These are phyloP conservation scores for Backusella macrospora DNA, from an alignment of 192 early-diverging fungal genomes.

Conservation along the genomic window DNA sequence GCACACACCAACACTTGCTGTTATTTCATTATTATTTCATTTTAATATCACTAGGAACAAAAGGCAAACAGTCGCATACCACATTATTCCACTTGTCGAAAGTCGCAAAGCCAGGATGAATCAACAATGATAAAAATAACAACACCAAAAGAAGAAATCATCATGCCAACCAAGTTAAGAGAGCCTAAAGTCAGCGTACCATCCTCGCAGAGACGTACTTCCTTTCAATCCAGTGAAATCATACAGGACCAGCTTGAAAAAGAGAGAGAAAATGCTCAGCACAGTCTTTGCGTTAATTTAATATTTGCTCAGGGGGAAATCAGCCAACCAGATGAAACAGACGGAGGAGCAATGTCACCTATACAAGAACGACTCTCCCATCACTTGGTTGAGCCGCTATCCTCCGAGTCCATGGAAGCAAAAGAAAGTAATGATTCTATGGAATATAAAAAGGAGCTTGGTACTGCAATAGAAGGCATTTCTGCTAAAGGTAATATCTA, in stretches of 20 bases:
- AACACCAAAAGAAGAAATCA: not conserved
- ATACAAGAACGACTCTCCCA: conserved; percentile 3
- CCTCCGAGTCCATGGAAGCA: not conserved
- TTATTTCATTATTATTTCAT: not conserved
- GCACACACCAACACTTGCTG: not conserved
- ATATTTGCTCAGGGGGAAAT: conserved; percentile 20
- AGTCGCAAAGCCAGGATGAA: not conserved
- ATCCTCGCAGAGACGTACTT: conserved; percentile 11
- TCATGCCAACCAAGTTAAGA: not conserved
- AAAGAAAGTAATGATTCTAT: not conserved
- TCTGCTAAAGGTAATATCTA: not conserved
- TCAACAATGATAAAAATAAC: not conserved
- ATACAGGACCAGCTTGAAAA: conserved; percentile 24
- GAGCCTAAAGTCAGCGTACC: not conserved
- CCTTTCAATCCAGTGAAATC: not conserved
- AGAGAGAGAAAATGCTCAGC: conserved; percentile 15
- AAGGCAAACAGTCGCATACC: not conserved
- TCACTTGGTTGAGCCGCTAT: not conserved
- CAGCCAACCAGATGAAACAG: conserved; percentile 17
- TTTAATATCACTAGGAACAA: not conserved
- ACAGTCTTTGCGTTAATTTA: conserved; percentile 3
- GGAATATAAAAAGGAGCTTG: conserved; percentile 6
- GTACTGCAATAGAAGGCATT: conserved; percentile 6
- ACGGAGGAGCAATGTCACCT: not conserved
- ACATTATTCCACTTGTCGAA: conserved; percentile 9